Evolutionary conservation across 441 rosid species (phyloP).

Genomic region (Flueggea neowawraea): DNA sequence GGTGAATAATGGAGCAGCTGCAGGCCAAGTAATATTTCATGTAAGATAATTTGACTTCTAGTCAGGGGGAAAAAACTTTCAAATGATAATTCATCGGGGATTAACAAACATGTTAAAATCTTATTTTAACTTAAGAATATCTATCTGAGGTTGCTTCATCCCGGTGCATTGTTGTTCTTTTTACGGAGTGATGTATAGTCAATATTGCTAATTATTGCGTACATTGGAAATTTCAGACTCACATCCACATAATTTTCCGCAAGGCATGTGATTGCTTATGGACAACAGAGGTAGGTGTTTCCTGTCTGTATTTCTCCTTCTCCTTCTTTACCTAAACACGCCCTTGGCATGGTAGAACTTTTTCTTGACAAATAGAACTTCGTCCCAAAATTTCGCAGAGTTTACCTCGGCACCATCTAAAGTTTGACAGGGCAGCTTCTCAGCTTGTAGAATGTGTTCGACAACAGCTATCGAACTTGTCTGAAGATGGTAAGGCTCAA

Average conservation of each 20-base stretch:
- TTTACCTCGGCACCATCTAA: constrained; percentile 46
- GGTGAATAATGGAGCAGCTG: constrained; percentile 92
- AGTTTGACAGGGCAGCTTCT: constrained; percentile 54
- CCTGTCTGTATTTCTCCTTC: constrained; percentile 1
- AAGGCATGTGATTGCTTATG: constrained; percentile 80
- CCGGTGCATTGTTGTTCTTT: no score
- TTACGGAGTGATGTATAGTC: no score
- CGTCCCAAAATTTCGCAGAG: constrained; percentile 44
- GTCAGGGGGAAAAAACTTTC: no score
- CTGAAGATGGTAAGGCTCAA: constrained; percentile 46
- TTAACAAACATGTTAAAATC: background rate
- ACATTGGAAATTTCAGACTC: constrained; percentile 54
- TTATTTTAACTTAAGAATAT: no score
- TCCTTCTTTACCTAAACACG: no score
- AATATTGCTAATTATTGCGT: no score
- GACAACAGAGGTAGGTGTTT: constrained; percentile 73
- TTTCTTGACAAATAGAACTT: no score
- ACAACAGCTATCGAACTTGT: constrained; percentile 38
- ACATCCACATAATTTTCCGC: constrained; percentile 92
- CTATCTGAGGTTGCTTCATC: no score
- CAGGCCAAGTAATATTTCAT: constrained; percentile 95
- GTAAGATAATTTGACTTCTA: constrained; percentile 36
- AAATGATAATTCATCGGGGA: no score
- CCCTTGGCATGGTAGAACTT: background rate
- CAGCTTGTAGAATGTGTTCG: constrained; percentile 50